phyloP scores from a whole-genome alignment of 2,329 filamentous ascomycete genomes.

The Chrysoporthe austroafricana region DNA sequence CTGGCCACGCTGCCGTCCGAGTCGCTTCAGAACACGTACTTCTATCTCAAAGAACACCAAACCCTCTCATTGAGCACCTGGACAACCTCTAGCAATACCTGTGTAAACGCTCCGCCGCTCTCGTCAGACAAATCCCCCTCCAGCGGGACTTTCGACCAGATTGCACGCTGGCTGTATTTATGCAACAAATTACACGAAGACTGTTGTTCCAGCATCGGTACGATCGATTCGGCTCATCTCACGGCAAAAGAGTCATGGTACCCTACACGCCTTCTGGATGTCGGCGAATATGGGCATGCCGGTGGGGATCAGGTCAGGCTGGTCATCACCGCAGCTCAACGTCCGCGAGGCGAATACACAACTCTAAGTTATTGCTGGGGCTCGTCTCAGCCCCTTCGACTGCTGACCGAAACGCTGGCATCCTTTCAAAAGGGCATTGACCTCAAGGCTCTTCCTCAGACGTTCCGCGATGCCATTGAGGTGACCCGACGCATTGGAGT shows the following conservation, averaged over 20 bases:
- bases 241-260: neutral
- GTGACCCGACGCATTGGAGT: neutral
- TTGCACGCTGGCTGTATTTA: neutral
- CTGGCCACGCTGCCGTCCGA: neutral
- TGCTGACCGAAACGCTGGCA: neutral
- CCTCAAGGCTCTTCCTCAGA: neutral
- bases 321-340: neutral
- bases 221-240: too few species aligned
- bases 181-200: neutral
- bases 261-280: neutral
- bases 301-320: neutral
- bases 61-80: neutral
- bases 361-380: constrained; percentile 13
- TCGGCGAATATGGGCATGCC: neutral
- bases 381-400: neutral
- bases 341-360: neutral
- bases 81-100: neutral
- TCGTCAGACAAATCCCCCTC: neutral
- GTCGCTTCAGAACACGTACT: neutral
- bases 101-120: too few species aligned
- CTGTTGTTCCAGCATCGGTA: neutral
- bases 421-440: neutral
- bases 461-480: constrained; percentile 5
- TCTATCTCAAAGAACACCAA: neutral
- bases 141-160: neutral